Percentiles rank a stretch among this genome's conserved stretches.
Conservation (phyloP, 495 filamentous ascomycete species). For the Tetracladium setigerum region DNA sequence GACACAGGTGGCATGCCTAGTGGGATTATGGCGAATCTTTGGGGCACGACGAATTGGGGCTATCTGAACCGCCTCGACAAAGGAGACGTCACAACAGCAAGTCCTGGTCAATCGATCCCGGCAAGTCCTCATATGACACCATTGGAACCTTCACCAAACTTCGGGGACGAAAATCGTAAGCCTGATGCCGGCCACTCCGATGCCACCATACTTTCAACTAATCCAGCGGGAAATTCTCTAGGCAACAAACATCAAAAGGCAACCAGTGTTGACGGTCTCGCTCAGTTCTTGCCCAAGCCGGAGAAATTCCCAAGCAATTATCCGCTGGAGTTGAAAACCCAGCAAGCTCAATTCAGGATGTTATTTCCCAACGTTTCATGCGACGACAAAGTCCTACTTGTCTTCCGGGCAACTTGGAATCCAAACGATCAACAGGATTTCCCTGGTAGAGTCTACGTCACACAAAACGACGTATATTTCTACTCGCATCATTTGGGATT, state of each 20-base stretch:
- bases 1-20: constrained; percentile 65
- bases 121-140: constrained; percentile 12
- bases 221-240: constrained; percentile 7
- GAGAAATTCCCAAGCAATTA: constrained; percentile 75
- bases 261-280: constrained; percentile 59
- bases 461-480: constrained; percentile 80
- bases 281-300: constrained; percentile 21
- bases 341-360: constrained; percentile 88
- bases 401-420: constrained; percentile 53
- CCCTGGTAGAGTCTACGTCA: constrained; percentile 84
- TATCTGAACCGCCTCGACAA: constrained; percentile 49
- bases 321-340: constrained; percentile 71
- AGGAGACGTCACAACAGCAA: constrained; percentile 10
- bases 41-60: constrained; percentile 82
- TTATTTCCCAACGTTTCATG: constrained; percentile 74
- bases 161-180: constrained; percentile 18
- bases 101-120: constrained; percentile 10
- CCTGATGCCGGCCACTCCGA: constrained; percentile 10
- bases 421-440: constrained; percentile 73
- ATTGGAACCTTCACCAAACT: constrained; percentile 12
- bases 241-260: constrained; percentile 63
- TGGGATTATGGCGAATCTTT: constrained; percentile 84
- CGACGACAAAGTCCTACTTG: constrained; percentile 70
- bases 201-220: constrained; percentile 6
- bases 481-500: constrained; percentile 94